These are phyloP conservation scores for Penicillium psychrofluorescens DNA, from an alignment of 495 filamentous ascomycete species.

Conservation along the genomic window DNA sequence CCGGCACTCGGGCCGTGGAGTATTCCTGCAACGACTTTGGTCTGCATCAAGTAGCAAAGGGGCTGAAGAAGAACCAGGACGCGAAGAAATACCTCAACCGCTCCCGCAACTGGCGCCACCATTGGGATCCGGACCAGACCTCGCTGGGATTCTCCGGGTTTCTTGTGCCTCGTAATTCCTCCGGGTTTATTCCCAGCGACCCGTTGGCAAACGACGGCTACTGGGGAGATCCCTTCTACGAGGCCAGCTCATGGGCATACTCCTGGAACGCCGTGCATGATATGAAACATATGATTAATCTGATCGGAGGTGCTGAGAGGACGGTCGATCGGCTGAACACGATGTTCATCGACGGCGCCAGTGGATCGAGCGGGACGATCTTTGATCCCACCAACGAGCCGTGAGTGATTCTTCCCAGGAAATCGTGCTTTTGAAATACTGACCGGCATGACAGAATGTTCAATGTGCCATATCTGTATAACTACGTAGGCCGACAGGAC, in stretches of 20 bases:
- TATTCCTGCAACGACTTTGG: constrained; percentile 65
- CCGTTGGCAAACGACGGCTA: constrained; percentile 49
- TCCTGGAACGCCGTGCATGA: constrained; percentile 65
- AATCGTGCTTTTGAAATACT: background rate
- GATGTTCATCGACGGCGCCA: constrained; percentile 39
- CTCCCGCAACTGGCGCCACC: constrained; percentile 64
- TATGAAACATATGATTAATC: constrained; percentile 48
- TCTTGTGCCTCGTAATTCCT: constrained; percentile 49
- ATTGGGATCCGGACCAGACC: constrained; percentile 54
- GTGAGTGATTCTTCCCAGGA: constrained; percentile 10
- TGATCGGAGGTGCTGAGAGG: constrained; percentile 45
- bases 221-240: constrained; percentile 57
- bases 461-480: constrained; percentile 62
- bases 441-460: constrained; percentile 39
- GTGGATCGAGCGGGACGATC: constrained; percentile 48
- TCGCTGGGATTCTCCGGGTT: constrained; percentile 56
- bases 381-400: constrained; percentile 66
- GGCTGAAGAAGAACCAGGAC: constrained; percentile 46
- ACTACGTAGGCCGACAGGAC: constrained; percentile 57
- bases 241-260: constrained; percentile 64
- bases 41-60: constrained; percentile 43
- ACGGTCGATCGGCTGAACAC: constrained; percentile 30
- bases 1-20: constrained; percentile 60
- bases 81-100: constrained; percentile 54
- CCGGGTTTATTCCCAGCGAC: constrained; percentile 54